phyloP scores from a whole-genome alignment of 345 rosid species.

The Tarenaya hassleriana region DNA sequence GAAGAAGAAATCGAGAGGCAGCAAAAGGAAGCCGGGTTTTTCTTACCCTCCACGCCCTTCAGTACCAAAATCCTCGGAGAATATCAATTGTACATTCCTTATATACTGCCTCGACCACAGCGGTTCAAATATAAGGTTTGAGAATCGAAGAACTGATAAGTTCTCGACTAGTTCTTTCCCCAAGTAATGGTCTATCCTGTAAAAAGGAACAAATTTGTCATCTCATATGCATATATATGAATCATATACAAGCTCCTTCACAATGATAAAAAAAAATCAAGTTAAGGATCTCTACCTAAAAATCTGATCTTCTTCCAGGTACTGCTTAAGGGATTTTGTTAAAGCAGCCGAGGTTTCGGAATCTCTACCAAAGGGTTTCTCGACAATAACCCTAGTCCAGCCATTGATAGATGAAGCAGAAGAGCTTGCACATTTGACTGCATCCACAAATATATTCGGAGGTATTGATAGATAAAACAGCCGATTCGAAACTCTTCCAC shows the following conservation, averaged over 20 bases:
- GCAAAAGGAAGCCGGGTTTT: constrained; percentile 9
- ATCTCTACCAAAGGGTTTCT: constrained; percentile 98
- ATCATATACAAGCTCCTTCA: neutral
- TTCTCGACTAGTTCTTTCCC: constrained; percentile 98
- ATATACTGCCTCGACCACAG: constrained; percentile 97
- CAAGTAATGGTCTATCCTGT: constrained; percentile 95
- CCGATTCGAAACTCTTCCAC: constrained; percentile 74
- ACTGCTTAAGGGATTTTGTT: constrained; percentile 75
- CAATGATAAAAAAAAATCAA: constrained; percentile 5
- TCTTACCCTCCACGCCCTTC: constrained; percentile 99
- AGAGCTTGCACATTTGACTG: constrained; percentile 83
- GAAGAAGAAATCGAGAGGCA: neutral
- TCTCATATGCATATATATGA: constrained; percentile 5
- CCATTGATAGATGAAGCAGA: constrained; percentile 88
- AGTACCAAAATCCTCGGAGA: constrained; percentile 97
- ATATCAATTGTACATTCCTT: constrained; percentile 81
- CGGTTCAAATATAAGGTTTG: constrained; percentile 96
- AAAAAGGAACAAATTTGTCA: constrained; percentile 20
- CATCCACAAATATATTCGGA: constrained; percentile 88
- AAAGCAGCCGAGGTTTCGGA: constrained; percentile 94
- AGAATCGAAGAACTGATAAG: constrained; percentile 92
- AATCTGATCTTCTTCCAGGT: constrained; percentile 86
- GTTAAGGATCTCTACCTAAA: constrained; percentile 52
- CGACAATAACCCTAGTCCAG: constrained; percentile 98
- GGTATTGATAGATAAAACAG: constrained; percentile 92